A percentile compares a stretch with the other conserved stretches of the same genome.
Conservation (phyloP, 345 rosid species). For the Dipteronia dyeriana region DNA sequence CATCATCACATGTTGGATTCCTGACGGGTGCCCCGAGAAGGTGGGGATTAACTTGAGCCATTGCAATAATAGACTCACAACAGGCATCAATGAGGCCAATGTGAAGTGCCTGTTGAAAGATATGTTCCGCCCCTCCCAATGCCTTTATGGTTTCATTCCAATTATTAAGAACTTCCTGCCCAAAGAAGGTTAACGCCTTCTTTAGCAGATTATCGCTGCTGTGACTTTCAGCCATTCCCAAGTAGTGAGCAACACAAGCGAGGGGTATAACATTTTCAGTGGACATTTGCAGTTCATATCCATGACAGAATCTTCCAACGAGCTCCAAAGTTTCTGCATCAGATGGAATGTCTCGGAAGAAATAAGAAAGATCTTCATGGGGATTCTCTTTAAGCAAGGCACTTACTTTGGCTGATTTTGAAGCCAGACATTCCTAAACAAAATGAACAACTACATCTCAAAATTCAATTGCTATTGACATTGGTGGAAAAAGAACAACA, state of each 20-base stretch:
- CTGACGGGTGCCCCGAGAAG: conserved; percentile 60
- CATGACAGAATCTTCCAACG: conserved; percentile 71
- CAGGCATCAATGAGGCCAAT: conserved; percentile 61
- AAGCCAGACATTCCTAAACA: conserved; percentile 56
- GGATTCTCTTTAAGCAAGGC: conserved; percentile 42
- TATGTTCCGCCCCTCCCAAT: conserved; percentile 35
- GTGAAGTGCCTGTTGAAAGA: conserved; percentile 41
- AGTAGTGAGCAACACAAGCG: conserved; percentile 52
- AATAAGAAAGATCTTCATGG: conserved; percentile 28
- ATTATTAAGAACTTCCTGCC: conserved; percentile 53
- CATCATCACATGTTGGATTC: conserved; percentile 15
- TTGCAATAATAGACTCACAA: conserved; percentile 53
- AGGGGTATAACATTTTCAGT: conserved; percentile 63
- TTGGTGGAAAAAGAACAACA: not conserved
- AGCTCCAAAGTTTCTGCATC: conserved; percentile 60
- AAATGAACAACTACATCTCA: not conserved
- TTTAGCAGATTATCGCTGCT: conserved; percentile 56
- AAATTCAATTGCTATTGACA: not conserved
- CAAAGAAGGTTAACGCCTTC: conserved; percentile 49
- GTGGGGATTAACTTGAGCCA: conserved; percentile 57
- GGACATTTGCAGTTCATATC: conserved; percentile 43
- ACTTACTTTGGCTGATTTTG: conserved; percentile 64
- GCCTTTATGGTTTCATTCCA: conserved; percentile 84
- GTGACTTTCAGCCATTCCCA: conserved; percentile 72
- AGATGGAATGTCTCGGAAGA: conserved; percentile 52